Evolutionary conservation across 176 grass and related monocot species (phyloP).

Genomic region (Eremochloa ophiuroides): DNA sequence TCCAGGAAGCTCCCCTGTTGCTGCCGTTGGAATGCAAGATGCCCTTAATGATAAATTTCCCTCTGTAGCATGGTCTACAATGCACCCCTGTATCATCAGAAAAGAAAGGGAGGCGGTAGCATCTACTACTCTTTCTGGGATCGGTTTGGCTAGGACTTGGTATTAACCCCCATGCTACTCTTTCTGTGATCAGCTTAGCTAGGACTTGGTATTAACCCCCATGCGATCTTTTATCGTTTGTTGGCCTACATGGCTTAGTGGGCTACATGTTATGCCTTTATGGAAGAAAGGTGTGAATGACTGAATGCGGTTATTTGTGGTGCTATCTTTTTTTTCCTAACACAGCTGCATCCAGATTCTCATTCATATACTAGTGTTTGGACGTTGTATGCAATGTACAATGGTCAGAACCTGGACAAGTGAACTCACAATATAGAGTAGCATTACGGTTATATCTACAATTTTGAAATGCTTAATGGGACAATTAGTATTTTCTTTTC

Average conservation of each 20-base stretch:
- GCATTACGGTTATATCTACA: background rate
- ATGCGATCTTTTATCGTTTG: constrained; percentile 20
- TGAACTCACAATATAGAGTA: background rate
- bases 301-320: background rate
- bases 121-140: background rate
- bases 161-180: background rate
- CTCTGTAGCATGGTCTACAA: background rate
- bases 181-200: background rate
- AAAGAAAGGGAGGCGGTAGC: background rate
- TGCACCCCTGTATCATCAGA: background rate
- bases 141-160: background rate
- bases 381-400: background rate
- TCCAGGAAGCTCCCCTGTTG: background rate
- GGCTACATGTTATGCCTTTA: background rate
- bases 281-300: background rate
- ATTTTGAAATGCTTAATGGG: background rate
- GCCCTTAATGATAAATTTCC: background rate
- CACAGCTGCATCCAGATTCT: background rate
- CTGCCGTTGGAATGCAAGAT: background rate
- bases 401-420: background rate
- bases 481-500: background rate
- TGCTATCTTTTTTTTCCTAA: background rate
- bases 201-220: background rate
- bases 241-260: background rate
- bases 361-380: background rate